Evolutionary conservation across 257 asterid genomes (phyloP), one percentile per base, ranked within the genome.

Genomic region (Penstemon newberryi): DNA sequence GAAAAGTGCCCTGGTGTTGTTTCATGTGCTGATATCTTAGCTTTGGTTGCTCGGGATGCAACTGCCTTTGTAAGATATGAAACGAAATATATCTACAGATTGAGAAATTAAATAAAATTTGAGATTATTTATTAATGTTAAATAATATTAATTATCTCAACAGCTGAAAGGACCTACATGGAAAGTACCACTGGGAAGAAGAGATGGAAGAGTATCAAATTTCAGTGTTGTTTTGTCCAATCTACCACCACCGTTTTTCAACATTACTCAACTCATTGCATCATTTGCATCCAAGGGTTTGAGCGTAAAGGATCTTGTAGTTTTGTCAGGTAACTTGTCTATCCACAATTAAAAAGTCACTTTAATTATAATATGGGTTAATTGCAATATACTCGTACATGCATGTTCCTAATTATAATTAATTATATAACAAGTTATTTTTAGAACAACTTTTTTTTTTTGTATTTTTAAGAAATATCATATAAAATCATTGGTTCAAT

Each of bases 1-100:
- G 66, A 74, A 54, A 11, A 45, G 57, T 89, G 94, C n/a, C 94
- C 90, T 2, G 86, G 87, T 1, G 83, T 85, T 4, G 92, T 89
- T 12, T 86, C 96, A 13, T 89, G 96, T 59, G 96, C 96, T 50
- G 96, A 88, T 83, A 81, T 86, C 51, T 0, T 88, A 44, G 86
- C 93, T 36, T 75, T 89, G 70, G 86, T 83, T 5, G 81, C 96
- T 53, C 79, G 91, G 3, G 91, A 85, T 58, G 81, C 81, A 8
- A 68, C 71, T 49, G 6, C 66, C 10, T 25, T 49, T 12, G 91
- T 85, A 66, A 70, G 78, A 19, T 47, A 18, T 2, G 6, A 1
- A 45, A 10, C 10, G 7, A 25, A 4, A 9, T 4, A 50, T 6
- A 8, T 4, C 2, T 3, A 5, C 5, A 5, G 4, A 7, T 25